Conservation (phyloP, 331 rosid genomes). For the Telfairia occidentalis region DNA sequence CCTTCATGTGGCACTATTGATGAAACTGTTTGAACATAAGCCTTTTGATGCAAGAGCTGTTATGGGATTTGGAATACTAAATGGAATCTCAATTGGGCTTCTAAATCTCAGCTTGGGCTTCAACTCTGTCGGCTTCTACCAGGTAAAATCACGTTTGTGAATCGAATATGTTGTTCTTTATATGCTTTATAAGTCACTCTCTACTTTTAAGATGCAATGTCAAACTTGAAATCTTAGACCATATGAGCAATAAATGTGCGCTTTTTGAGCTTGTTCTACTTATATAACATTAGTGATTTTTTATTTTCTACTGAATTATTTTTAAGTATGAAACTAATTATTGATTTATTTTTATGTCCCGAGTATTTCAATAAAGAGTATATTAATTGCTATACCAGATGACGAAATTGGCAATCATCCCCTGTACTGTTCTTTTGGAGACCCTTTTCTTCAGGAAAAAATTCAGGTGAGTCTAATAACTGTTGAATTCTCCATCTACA, state of each 20-base stretch:
- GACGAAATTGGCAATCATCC: constrained; percentile 97
- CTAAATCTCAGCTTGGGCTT: constrained; percentile 90
- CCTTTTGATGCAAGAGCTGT: constrained; percentile 89
- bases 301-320: not conserved
- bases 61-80: constrained; percentile 86
- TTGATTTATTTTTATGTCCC: not conserved
- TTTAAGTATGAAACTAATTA: not conserved
- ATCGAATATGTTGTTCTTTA: not conserved
- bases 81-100: constrained; percentile 96
- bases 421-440: constrained; percentile 87
- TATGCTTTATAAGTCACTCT: not conserved
- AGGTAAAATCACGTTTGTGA: constrained; percentile 34
- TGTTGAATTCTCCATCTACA: not conserved
- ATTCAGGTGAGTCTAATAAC: constrained; percentile 57
- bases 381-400: constrained; percentile 35
- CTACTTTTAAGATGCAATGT: not conserved
- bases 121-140: constrained; percentile 95
- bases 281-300: not conserved
- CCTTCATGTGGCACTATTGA: constrained; percentile 79
- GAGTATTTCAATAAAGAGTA: not conserved
- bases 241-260: not conserved
- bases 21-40: constrained; percentile 88
- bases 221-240: not conserved
- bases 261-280: not conserved
- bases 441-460: constrained; percentile 65